Base-by-base conservation (phyloP, 2,329 filamentous ascomycete genomes). In the Calonectria honghensis region DNA sequence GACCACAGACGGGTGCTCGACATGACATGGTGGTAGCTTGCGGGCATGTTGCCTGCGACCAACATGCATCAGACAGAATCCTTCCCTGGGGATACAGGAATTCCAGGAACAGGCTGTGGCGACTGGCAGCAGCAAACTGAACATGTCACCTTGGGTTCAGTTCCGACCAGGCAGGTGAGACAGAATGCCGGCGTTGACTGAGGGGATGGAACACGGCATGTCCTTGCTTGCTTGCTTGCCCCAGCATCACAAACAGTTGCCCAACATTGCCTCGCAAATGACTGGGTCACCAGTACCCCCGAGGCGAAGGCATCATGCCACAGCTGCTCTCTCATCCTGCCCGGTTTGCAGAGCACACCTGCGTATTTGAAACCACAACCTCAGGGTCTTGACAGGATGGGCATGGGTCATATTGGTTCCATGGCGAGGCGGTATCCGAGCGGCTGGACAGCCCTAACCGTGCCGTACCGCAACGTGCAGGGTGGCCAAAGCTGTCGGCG, bases 101-200 rank as follows among this genome's bases (percentile, higher is more conserved):
- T 54, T 69, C 57, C 18, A 65, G 66, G 50, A 54, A 67, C 50
- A 50, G 37, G 65, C 29, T 68, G 18, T 69, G 35, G 48, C 61
- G 50, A 31, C n/a, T 59, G 59, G 20, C 54, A 63, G 32, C 29
- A 59, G n/a, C 39, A 29, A 70, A 57, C 63, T 31, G 50, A 41
- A 50, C 31, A 41, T 50, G 66, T 66, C 66, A 31, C 31, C 66
- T 41, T 61, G 31, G 24, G 51, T 29, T 51, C 24, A 65, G 31
- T 51, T 73, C 59, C 39, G 66, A 73, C 31, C 37, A 73, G 66
- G 59, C 39, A 73, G 57, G 45, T 57, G 39, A 73, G 71, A 73
- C 71, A 73, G 6, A 39, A 51, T 59, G 66, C 66, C 39, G 39
- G 54, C 31, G 48, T 59, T 69, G 66, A 66, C 69, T 65, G 71